These are phyloP conservation scores for Wickerhamomyces ciferrii DNA, from an alignment of 805 yeast genomes.

Conservation along the genomic window DNA sequence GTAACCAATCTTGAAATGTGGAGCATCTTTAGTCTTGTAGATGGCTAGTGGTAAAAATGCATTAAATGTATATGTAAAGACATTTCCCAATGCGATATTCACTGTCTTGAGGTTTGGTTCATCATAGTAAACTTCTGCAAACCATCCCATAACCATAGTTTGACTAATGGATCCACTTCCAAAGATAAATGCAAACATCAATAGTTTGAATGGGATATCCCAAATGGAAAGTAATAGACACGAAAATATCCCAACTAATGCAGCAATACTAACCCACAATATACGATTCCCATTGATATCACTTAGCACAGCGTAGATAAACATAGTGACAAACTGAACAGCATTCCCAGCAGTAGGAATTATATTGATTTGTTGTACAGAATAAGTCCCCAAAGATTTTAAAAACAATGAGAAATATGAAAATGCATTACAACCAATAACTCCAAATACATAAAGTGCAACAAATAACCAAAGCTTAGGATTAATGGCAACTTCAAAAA, in stretches of 20 bases:
- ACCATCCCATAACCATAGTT: constrained; percentile 1
- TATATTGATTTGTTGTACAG: constrained; percentile 2
- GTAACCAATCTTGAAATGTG: not conserved
- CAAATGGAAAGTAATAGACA: not conserved
- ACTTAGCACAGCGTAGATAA: too few relatives aligned
- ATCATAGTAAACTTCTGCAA: constrained; percentile 1
- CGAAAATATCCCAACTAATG: too few relatives aligned
- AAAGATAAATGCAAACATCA: not conserved
- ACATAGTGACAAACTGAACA: constrained; percentile 1
- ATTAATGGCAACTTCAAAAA: constrained; percentile 56
- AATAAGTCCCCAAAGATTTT: not conserved
- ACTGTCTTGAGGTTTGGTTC: constrained; percentile 1
- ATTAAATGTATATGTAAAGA: not conserved
- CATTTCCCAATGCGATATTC: constrained; percentile 2
- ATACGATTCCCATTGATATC: too few relatives aligned
- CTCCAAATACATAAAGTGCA: constrained; percentile 1
- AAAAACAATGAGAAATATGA: constrained; percentile 2
- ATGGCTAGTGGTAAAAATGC: constrained; percentile 1
- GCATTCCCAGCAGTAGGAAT: constrained; percentile 5
- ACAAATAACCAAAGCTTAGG: constrained; percentile 27
- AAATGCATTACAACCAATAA: not conserved
- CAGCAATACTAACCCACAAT: too few relatives aligned
- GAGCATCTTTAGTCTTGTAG: not conserved
- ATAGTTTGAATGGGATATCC: not conserved
- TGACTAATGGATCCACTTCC: not conserved